These are phyloP conservation scores for Astraeus odoratus DNA, from an alignment of 768 basidiomycete species.

Conservation along the genomic window DNA sequence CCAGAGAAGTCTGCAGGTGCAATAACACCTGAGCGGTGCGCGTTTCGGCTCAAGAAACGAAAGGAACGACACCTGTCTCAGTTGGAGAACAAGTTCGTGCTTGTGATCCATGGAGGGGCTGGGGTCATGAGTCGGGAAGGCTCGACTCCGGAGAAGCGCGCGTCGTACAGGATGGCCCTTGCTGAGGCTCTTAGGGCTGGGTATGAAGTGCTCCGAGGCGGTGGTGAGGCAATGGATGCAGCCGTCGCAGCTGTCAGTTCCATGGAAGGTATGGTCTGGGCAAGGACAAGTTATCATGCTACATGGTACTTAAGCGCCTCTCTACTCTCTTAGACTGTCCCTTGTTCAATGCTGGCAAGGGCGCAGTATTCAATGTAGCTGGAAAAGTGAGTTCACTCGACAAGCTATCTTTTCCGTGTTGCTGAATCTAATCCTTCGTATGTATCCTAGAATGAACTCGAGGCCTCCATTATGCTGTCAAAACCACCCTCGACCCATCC, in stretches of 20 bases:
- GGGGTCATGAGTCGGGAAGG: conserved; percentile 55
- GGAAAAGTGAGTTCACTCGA: conserved; percentile 54
- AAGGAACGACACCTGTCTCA: neutral
- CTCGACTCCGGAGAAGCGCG: conserved; percentile 55
- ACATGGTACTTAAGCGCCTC: neutral
- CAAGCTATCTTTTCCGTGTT: neutral
- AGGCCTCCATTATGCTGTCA: conserved; percentile 76
- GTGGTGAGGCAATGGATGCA: conserved; percentile 82
- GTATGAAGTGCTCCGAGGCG: conserved; percentile 50
- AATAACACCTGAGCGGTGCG: neutral
- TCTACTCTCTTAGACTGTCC: conserved; percentile 47
- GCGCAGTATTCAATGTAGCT: conserved; percentile 75
- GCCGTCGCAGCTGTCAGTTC: conserved; percentile 64
- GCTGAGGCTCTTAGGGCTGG: conserved; percentile 53
- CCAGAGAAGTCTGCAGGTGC: neutral
- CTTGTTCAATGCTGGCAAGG: conserved; percentile 74
- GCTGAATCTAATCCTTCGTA: conserved; percentile 3
- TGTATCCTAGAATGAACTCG: conserved; percentile 65
- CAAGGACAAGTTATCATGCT: too few relatives aligned
- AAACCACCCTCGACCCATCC: conserved; percentile 65
- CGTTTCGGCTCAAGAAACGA: too few relatives aligned
- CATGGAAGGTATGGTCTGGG: conserved; percentile 59
- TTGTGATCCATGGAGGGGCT: conserved; percentile 79
- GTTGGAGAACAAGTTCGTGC: conserved; percentile 25
- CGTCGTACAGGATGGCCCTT: conserved; percentile 51